Evolutionary conservation across 2,329 filamentous ascomycete species (phyloP).

Genomic region (Penicillium sp.): DNA sequence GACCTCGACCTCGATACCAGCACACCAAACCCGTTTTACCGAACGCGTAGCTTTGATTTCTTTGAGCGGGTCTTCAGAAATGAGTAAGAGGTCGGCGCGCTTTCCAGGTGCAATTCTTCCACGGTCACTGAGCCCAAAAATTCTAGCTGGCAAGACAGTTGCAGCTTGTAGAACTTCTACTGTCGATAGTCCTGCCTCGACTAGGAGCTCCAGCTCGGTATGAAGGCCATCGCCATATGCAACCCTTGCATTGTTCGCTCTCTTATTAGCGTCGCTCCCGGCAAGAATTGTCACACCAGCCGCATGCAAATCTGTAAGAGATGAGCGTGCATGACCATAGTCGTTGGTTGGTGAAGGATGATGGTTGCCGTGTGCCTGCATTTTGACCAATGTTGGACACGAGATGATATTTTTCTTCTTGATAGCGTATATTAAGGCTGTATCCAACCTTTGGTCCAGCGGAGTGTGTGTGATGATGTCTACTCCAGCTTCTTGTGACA

Average conservation of each 20-base stretch:
- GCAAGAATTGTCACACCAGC: constrained; percentile 18
- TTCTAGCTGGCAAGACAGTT: constrained; percentile 22
- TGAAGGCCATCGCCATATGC: constrained; percentile 22
- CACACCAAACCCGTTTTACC: not conserved
- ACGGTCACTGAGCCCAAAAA: constrained; percentile 25
- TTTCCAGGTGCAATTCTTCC: constrained; percentile 19
- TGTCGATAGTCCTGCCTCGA: constrained; percentile 23
- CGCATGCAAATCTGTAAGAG: not conserved
- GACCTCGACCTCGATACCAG: not conserved
- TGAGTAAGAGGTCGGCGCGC: constrained; percentile 11
- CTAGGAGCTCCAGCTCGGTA: constrained; percentile 25
- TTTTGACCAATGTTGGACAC: not conserved
- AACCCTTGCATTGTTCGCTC: constrained; percentile 17
- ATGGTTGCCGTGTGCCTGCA: not conserved
- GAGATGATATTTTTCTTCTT: not conserved
- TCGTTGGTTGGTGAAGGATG: not conserved
- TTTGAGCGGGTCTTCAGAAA: not conserved
- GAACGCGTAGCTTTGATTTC: constrained; percentile 13
- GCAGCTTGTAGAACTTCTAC: constrained; percentile 25
- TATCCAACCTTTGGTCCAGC: constrained; percentile 9
- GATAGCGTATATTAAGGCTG: not conserved
- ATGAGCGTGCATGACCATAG: not conserved
- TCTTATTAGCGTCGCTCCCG: constrained; percentile 26
- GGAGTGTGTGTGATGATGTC: constrained; percentile 19
- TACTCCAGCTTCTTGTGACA: constrained; percentile 12